phyloP scores from a whole-genome alignment of 2,329 filamentous ascomycete genomes.

The Dothistroma septosporum region DNA sequence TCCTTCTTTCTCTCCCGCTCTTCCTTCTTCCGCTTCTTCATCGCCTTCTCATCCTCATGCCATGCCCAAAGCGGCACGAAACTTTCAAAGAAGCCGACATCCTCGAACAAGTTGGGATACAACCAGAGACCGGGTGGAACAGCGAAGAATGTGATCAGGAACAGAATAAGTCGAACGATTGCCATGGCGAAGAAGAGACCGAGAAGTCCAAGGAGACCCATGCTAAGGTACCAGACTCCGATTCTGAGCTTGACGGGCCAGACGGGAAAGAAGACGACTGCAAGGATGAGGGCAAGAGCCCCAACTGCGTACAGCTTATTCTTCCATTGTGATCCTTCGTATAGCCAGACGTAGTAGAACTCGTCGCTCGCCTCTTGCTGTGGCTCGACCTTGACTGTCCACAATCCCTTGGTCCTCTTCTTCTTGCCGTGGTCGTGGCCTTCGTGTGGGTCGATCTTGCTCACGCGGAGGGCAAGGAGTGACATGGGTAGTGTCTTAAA shows the following conservation, averaged over 20 bases:
- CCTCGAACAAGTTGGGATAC: slow-evolving; percentile 96
- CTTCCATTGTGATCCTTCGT: slow-evolving; percentile 90
- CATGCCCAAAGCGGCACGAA: slow-evolving; percentile 96
- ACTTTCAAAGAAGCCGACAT: slow-evolving; percentile 96
- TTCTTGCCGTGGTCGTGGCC: slow-evolving; percentile 62
- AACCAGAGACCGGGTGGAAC: slow-evolving; percentile 90
- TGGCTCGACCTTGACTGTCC: slow-evolving; percentile 92
- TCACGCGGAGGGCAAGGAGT: slow-evolving; percentile 85
- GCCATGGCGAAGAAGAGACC: slow-evolving; percentile 97
- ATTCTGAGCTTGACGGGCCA: slow-evolving; percentile 90
- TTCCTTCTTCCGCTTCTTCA: slow-evolving; percentile 38
- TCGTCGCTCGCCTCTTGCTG: slow-evolving; percentile 86
- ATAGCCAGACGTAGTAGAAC: slow-evolving; percentile 95
- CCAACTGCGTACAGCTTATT: slow-evolving; percentile 85
- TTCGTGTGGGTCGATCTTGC: slow-evolving; percentile 74
- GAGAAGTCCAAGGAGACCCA: slow-evolving; percentile 84
- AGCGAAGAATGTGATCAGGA: slow-evolving; percentile 84
- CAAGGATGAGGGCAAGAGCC: slow-evolving; percentile 77
- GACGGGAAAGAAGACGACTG: slow-evolving; percentile 88
- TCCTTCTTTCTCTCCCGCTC: slow-evolving; percentile 33
- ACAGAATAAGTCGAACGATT: slow-evolving; percentile 91
- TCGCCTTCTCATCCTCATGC: slow-evolving; percentile 58
- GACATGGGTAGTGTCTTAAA: slow-evolving; percentile 95
- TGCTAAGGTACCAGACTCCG: slow-evolving; percentile 95
- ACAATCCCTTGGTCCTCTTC: slow-evolving; percentile 91